Evolutionary conservation across 768 basidiomycete genomes (phyloP), one percentile per base, ranked within the genome.

Genomic region (Collybia sp.): DNA sequence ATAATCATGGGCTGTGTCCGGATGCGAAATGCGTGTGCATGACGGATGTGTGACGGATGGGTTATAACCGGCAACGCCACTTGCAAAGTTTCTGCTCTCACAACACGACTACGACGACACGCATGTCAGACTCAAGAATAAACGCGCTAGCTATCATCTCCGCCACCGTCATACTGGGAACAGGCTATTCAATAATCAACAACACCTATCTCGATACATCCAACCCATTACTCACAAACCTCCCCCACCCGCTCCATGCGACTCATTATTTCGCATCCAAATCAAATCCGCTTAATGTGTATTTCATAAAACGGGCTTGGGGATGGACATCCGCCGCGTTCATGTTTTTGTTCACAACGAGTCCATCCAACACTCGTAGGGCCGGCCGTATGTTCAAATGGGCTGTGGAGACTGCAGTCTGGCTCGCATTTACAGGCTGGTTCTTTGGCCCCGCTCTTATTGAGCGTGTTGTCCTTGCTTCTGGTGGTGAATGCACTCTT

Each of bases 281-380:
- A 63, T 65, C 74, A 53, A 97, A 93, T 59, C 41, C 76, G 1
- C 73, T 98, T 59, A 98, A 97, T 58, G 75, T 83, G 47, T 69
- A 79, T 55, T 94, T 95, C 66, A 90, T 94, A 60, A 98, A 98
- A 67, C 73, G 79, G 43, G 81, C 86, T 17, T 96, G 95, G 93
- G 90, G 69, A 0, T 96, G 93, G 93, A 93, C 93, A 1, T 75
- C 88, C 6, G 71, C 70, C 30, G 71, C 77, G 0, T 91, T 89
- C 56, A 57, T 83, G 45, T 55, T 75, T 45, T 69, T 75, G 18
- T 85, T 77, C 73, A 20, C 73, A 42, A 82, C 86, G 1, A 75
- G 77, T 51, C 78, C 84, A 4, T 60, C 69, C 2, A 58, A 61
- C 9, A 61, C 63, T 2, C 73, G 75, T 25, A 68, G 72, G 1